Evolutionary conservation across 192 early-diverging fungal species (phyloP).

Genomic region (Dimargaris verticillata): DNA sequence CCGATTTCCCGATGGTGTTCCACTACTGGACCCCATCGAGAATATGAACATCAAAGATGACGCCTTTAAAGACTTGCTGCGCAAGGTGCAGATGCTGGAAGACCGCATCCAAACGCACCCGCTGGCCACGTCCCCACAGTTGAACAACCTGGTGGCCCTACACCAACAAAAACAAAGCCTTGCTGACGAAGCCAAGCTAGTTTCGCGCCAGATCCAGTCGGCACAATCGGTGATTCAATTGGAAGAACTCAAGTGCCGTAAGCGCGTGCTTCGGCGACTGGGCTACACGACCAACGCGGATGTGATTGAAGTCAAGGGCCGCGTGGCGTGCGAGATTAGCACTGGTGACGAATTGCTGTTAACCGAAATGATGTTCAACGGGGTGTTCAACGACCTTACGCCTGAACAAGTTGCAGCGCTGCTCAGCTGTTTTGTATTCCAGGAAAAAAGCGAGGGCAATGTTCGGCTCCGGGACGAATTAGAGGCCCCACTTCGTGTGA

Average conservation of each 20-base stretch:
- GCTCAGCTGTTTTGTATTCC: conserved; percentile 82
- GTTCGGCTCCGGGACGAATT: conserved; percentile 57
- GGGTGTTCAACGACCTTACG: conserved; percentile 85
- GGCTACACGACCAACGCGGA: conserved; percentile 69
- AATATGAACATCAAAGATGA: conserved; percentile 79
- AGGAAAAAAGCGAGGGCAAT: conserved; percentile 46
- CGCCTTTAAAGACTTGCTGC: conserved; percentile 51
- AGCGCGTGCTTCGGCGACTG: conserved; percentile 79
- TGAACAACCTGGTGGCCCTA: conserved; percentile 35
- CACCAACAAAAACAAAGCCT: conserved; percentile 53
- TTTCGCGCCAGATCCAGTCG: conserved; percentile 54
- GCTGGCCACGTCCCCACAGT: conserved; percentile 33
- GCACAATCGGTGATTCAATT: conserved; percentile 74
- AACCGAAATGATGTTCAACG: conserved; percentile 93
- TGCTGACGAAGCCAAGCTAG: conserved; percentile 37
- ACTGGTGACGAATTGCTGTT: conserved; percentile 85
- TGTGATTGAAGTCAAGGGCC: conserved; percentile 91
- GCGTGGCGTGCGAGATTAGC: conserved; percentile 93
- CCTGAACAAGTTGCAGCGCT: conserved; percentile 74
- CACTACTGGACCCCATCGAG: conserved; percentile 72
- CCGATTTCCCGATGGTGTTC: conserved; percentile 58
- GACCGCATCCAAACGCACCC: conserved; percentile 40
- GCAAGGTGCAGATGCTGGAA: conserved; percentile 61
- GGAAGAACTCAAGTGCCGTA: conserved; percentile 81
- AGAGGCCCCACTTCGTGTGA: conserved; percentile 44